Conservation (phyloP, 345 rosid genomes). For the Syzygium aqueum region DNA sequence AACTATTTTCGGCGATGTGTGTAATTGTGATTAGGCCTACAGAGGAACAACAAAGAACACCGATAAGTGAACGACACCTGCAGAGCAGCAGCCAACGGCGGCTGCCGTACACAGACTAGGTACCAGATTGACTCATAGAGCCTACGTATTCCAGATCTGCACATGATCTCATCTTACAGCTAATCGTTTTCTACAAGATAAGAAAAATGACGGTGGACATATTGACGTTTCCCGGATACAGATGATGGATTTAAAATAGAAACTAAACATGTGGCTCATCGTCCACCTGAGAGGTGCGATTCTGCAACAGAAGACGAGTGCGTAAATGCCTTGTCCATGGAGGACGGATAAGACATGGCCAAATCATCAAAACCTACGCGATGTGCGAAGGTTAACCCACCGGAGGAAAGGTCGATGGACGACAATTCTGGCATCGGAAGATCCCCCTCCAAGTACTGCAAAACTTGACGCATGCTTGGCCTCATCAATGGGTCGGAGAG, state of each 20-base stretch:
- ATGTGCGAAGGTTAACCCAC: not conserved
- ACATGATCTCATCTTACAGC: not conserved
- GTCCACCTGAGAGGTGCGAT: not conserved
- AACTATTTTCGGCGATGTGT: not conserved
- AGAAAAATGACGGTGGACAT: not conserved
- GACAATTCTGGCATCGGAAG: not conserved
- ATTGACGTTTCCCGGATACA: not conserved
- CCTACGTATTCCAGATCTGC: not conserved
- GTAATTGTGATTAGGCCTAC: too few relatives aligned
- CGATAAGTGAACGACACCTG: not conserved
- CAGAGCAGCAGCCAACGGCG: not conserved
- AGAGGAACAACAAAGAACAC: too few relatives aligned
- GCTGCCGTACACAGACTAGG: not conserved
- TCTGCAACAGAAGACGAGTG: not conserved
- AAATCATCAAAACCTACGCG: not conserved
- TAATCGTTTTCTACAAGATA: not conserved
- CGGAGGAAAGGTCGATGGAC: not conserved
- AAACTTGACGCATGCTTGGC: conserved; percentile 24
- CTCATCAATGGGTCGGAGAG: conserved; percentile 16
- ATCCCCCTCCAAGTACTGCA: conserved; percentile 5
- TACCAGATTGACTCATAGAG: not conserved
- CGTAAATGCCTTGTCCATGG: not conserved
- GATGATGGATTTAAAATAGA: not conserved
- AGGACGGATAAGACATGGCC: not conserved
- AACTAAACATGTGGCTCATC: not conserved